Conservation (phyloP, 495 filamentous ascomycete genomes). For the Hamigera avellanea region DNA sequence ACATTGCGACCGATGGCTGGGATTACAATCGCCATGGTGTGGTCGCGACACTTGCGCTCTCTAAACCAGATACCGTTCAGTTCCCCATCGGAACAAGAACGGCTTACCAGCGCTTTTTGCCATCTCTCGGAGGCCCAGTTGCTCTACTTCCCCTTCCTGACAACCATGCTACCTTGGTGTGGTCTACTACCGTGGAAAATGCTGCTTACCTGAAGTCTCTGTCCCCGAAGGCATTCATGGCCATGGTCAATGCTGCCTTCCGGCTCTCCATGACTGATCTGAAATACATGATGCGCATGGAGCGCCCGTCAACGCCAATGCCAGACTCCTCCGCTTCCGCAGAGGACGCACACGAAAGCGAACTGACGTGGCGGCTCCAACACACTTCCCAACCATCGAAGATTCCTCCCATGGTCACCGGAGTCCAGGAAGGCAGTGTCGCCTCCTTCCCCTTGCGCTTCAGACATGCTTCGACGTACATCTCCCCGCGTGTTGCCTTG, state of each 20-base stretch:
- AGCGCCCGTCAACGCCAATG: conserved; percentile 20
- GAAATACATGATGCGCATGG: conserved; percentile 58
- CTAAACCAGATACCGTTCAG: conserved; percentile 25
- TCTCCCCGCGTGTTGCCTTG: conserved; percentile 74
- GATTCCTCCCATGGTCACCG: conserved; percentile 47
- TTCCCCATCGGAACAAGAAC: conserved; percentile 41
- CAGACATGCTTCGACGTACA: conserved; percentile 86
- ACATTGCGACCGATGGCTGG: conserved; percentile 77
- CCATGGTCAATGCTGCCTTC: conserved; percentile 92
- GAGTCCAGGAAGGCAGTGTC: conserved; percentile 66
- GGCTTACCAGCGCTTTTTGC: conserved; percentile 93
- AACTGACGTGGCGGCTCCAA: conserved; percentile 70
- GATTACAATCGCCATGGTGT: conserved; percentile 87
- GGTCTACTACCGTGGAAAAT: conserved; percentile 74
- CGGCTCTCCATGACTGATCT: conserved; percentile 69
- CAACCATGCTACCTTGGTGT: conserved; percentile 74
- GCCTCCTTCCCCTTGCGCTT: conserved; percentile 86
- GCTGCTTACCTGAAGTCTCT: conserved; percentile 73
- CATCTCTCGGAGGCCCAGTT: conserved; percentile 65
- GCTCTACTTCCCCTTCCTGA: conserved; percentile 84
- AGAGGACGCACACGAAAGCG: conserved; percentile 44
- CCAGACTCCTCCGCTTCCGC: conserved; percentile 4
- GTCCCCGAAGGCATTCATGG: conserved; percentile 56
- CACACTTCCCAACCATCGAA: conserved; percentile 44
- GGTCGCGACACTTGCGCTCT: conserved; percentile 74